These are phyloP conservation scores for Mollisia scopiformis DNA, from an alignment of 2,329 filamentous ascomycete genomes.

Conservation along the genomic window DNA sequence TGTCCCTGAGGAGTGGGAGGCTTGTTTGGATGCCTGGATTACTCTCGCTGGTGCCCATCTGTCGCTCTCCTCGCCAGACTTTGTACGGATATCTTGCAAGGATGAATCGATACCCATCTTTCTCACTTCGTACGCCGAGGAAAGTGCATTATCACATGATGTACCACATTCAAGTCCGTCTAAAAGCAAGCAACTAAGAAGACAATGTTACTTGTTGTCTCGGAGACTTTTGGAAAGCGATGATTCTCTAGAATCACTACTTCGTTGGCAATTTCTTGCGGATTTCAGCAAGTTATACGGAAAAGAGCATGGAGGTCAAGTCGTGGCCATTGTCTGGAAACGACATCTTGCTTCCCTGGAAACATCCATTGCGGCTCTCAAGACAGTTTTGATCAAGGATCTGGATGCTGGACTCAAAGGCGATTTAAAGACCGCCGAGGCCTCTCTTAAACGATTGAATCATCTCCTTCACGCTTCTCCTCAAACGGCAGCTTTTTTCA, in stretches of 20 bases:
- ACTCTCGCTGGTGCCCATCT: constrained; percentile 68
- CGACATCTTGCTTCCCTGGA: constrained; percentile 54
- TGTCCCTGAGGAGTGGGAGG: constrained; percentile 72
- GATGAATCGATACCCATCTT: constrained; percentile 66
- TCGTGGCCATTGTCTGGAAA: constrained; percentile 55
- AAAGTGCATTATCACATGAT: constrained; percentile 46
- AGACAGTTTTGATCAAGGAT: constrained; percentile 62
- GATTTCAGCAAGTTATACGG: constrained; percentile 69
- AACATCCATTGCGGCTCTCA: constrained; percentile 58
- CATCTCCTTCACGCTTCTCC: constrained; percentile 65
- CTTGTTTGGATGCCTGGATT: constrained; percentile 77
- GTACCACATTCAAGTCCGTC: constrained; percentile 1
- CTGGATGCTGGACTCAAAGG: constrained; percentile 64
- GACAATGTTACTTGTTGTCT: constrained; percentile 65
- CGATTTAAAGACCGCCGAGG: constrained; percentile 57
- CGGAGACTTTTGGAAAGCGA: constrained; percentile 55
- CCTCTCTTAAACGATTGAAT: constrained; percentile 60
- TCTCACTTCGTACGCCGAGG: constrained; percentile 66
- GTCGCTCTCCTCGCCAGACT: constrained; percentile 57
- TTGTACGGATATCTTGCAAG: constrained; percentile 51
- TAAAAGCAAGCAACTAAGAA: constrained; percentile 57
- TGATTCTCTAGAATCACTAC: constrained; percentile 48
- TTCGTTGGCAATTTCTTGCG: constrained; percentile 71
- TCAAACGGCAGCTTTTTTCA: constrained; percentile 62
- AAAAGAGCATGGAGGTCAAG: constrained; percentile 58